Evolutionary conservation across 805 yeast species (phyloP).

Genomic region (Millerago galiae): DNA sequence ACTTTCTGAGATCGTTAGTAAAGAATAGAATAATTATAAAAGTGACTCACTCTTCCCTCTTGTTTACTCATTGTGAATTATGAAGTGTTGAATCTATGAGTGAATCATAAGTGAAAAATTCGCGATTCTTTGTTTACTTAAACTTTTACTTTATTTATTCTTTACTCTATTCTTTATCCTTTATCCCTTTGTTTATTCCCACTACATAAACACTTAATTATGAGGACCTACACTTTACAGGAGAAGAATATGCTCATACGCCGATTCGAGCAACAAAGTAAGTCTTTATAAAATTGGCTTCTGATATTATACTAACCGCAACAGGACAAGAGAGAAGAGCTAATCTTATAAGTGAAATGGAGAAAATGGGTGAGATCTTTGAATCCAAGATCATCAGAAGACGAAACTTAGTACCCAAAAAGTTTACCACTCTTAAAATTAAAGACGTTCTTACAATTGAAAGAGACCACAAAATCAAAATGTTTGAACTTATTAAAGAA

Average conservation of each 20-base stretch:
- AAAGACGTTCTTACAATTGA: slow-evolving; percentile 21
- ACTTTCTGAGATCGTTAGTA: slow-evolving; percentile 28
- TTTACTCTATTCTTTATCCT: too few species aligned
- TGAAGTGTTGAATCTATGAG: too few species aligned
- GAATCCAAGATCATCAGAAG: slow-evolving; percentile 19
- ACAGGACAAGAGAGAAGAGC: slow-evolving; percentile 17
- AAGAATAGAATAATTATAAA: too few species aligned
- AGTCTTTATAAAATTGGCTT: too few species aligned
- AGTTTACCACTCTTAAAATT: slow-evolving; percentile 16
- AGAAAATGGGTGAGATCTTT: slow-evolving; percentile 13
- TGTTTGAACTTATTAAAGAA: slow-evolving; percentile 19
- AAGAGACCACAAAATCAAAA: slow-evolving; percentile 22
- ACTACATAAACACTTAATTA: not conserved
- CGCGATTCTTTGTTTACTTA: not conserved
- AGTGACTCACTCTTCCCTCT: slow-evolving; percentile 2
- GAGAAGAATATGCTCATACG: slow-evolving; percentile 13
- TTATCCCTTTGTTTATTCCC: too few species aligned
- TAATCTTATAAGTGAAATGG: slow-evolving; percentile 11
- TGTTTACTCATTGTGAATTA: slow-evolving; percentile 1
- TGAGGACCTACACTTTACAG: slow-evolving; percentile 9
- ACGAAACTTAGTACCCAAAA: slow-evolving; percentile 20
- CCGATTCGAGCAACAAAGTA: slow-evolving; percentile 21
- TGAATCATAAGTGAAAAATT: not conserved
- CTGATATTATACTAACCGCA: too few species aligned
- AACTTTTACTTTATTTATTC: not conserved